Base-by-base conservation (phyloP, 2,329 filamentous ascomycete species). In the Orbilia blumenaviensis region DNA sequence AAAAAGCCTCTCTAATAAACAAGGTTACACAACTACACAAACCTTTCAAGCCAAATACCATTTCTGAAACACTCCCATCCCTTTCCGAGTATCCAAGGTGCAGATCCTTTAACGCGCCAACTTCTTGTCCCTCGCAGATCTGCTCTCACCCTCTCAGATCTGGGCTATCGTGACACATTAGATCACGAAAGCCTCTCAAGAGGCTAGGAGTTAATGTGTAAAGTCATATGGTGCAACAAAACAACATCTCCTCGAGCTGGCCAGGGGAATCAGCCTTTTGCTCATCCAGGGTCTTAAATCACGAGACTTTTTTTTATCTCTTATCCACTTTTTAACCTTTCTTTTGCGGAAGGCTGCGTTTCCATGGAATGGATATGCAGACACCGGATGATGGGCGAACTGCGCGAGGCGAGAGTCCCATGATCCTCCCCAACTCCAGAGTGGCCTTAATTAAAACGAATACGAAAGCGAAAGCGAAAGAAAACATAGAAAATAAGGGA, bases 371-470 rank as follows among this genome's bases (percentile, higher is more conserved):
- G 52, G 52, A 38, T 36, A 18, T 38, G 32, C 52, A 32, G 52
- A 9, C 38, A 56, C 29, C 52, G 50, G 18, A 56, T 23, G 25
- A 29, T 27, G 21, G 44, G 21, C 25, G 44, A 48, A 27, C 12
- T 25, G 63, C 64, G 38, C 56, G 56, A 46, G 36, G 14, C 6
- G 44, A 9, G 44, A 60, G 66, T 71, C 66, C 38, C 56, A 71
- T 71, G 66, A 71, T 69, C 32, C 63, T n/a, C 42, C 60, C 44
- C 25, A 21, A 63, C 27, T 38, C 18, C 32, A 44, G 34, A 23
- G 12, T 44, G 36, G 41, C 66, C 66, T 71, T 71, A 56, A 56
- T 62, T n/a, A n/a, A 71, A 63, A 71, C 50, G 21, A 41, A 52
- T 42, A 23, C 32, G 14, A 41, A 52, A 62, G 38, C 52, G 52